Conservation (phyloP, 306 rosid genomes). For the Cucumis melo region DNA sequence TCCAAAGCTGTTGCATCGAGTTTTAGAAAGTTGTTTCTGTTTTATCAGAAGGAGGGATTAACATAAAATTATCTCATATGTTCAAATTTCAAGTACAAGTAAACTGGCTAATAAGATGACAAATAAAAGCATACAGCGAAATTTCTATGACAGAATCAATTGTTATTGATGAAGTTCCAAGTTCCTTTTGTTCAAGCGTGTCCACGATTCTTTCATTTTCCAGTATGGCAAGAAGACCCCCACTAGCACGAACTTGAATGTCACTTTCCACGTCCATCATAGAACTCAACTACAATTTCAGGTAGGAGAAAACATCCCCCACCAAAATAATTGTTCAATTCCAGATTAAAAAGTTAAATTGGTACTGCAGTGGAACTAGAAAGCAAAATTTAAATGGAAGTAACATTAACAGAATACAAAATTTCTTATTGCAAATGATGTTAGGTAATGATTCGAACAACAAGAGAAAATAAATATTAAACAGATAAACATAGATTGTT, state of each 20-base stretch:
- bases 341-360: background rate
- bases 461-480: background rate
- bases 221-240: conserved; percentile 94
- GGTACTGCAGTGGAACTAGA: background rate
- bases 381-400: background rate
- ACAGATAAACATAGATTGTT: background rate
- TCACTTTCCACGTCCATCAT: conserved; percentile 97
- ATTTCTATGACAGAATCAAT: conserved; percentile 68
- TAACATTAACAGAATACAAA: background rate
- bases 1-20: conserved; percentile 88
- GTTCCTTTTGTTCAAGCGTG: conserved; percentile 67
- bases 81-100: conserved; percentile 4
- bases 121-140: conserved; percentile 61
- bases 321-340: background rate
- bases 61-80: background rate
- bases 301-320: background rate
- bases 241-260: conserved; percentile 88
- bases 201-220: conserved; percentile 86
- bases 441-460: background rate
- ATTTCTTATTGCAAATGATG: background rate
- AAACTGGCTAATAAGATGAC: conserved; percentile 6
- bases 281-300: conserved; percentile 60
- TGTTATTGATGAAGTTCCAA: conserved; percentile 60
- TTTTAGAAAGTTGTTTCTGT: conserved; percentile 80
- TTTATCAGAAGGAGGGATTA: conserved; percentile 22